Evolutionary conservation across 768 basidiomycete species (phyloP), one percentile per base, ranked within the genome.

Genomic region (Kwoniella dejecticola): DNA sequence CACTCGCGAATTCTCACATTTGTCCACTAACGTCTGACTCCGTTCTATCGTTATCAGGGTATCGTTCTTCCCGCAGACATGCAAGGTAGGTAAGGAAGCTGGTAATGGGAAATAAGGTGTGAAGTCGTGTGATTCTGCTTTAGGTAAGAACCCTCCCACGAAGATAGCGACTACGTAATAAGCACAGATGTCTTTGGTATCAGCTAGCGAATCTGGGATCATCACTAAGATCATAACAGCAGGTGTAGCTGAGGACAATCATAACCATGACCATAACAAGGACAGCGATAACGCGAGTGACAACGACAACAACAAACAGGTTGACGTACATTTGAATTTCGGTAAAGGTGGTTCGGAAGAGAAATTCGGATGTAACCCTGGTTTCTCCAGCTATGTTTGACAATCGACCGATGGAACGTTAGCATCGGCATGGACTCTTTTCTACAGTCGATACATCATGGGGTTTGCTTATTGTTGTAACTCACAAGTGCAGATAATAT

Each of bases 321-420:
- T n/a, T n/a, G n/a, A 64, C 72, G 48, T 49, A 76, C 77, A 78
- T 61, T 76, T 76, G 58, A 76, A 69, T 44, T 71, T 67, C 7
- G 64, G 69, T 23, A 78, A 54, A 24, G 62, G 36, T 0, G 70
- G 69, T 38, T 74, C 64, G 10, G 71, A 52, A 10, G 72, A 69
- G 54, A 70, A 75, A 33, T 49, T 45, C 4, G 72, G 68, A 41
- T 72, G 68, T 8, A 73, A 62, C 10, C 57, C 64, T 27, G 75
- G 77, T 53, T 72, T 75, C 52, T 72, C 72, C 24, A 78, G 61
- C 75, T 77, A 50, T 23, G 48, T n/a, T n/a, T n/a, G n/a, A n/a
- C n/a, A n/a, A n/a, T n/a, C n/a, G n/a, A n/a, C n/a, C n/a, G n/a
- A n/a, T n/a, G n/a, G n/a, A n/a, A n/a, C n/a, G n/a, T n/a, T n/a